These are phyloP conservation scores for Amylostereum chailletii DNA, from an alignment of 1,284 basidiomycete genomes.

Conservation along the genomic window DNA sequence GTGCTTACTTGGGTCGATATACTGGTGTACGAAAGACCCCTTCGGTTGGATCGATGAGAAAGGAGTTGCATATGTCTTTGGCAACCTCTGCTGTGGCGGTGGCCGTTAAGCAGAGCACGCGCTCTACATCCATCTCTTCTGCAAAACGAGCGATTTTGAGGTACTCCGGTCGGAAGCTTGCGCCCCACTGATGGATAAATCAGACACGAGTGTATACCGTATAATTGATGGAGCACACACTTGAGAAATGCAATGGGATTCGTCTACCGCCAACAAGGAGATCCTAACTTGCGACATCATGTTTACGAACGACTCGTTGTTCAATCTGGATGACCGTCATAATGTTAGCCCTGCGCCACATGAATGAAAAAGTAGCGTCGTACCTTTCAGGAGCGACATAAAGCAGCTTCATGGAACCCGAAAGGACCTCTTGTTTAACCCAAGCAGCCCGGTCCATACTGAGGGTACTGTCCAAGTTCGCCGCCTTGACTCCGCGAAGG, in stretches of 20 bases:
- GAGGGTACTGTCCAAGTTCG: conserved; percentile 53
- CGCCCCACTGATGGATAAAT: conserved; percentile 34
- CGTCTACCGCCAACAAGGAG: conserved; percentile 64
- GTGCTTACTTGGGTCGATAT: conserved; percentile 31
- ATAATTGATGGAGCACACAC: conserved; percentile 9
- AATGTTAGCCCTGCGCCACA: conserved; percentile 3
- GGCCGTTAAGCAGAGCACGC: conserved; percentile 69
- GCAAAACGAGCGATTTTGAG: conserved; percentile 53
- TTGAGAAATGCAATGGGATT: conserved; percentile 57
- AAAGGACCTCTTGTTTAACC: conserved; percentile 22
- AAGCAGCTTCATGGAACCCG: conserved; percentile 32
- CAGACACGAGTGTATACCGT: no score
- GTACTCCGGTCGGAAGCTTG: conserved; percentile 46
- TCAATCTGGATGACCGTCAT: conserved; percentile 27
- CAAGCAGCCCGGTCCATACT: conserved; percentile 21
- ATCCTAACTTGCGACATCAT: conserved; percentile 44
- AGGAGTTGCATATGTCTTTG: conserved; percentile 53
- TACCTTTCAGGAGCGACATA: conserved; percentile 55
- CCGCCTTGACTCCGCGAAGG: conserved; percentile 45
- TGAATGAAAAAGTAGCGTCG: conserved; percentile 6
- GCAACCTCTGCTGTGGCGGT: conserved; percentile 61
- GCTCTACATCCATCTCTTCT: conserved; percentile 49
- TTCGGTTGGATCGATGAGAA: conserved; percentile 34
- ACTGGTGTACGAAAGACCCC: conserved; percentile 34
- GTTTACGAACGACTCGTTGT: conserved; percentile 35